A percentile compares a stretch with the other conserved stretches of the same genome.
phyloP scores from a whole-genome alignment of 176 grass and related monocot species.

The Phoenix roebelenii region DNA sequence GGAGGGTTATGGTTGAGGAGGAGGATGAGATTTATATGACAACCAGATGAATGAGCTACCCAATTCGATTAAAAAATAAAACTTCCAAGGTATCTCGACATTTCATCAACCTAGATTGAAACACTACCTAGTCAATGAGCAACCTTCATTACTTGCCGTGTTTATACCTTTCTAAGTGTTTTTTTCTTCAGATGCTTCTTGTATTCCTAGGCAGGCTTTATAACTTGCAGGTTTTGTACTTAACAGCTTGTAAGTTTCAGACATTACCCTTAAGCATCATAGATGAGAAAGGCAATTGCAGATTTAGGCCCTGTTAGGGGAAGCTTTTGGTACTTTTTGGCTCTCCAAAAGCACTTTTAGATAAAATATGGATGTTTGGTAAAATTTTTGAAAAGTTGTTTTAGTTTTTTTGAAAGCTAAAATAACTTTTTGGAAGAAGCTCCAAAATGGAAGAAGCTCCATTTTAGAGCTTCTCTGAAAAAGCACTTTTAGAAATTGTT shows the following conservation, averaged over 20 bases:
- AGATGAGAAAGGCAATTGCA: too few species aligned
- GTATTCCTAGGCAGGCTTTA: conserved; percentile 33
- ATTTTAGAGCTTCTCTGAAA: too few species aligned
- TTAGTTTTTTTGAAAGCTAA: too few species aligned
- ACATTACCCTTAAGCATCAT: not conserved
- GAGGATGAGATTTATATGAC: conserved; percentile 27
- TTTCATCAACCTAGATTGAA: conserved; percentile 31
- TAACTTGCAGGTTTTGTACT: conserved; percentile 33
- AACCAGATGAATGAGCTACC: conserved; percentile 24
- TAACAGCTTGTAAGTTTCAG: conserved; percentile 35
- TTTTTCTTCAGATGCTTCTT: conserved; percentile 29
- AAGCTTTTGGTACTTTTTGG: too few species aligned
- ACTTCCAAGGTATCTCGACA: conserved; percentile 44
- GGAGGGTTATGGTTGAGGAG: too few species aligned
- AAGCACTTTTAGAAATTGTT: too few species aligned
- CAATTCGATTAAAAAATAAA: conserved; percentile 30
- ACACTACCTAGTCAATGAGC: conserved; percentile 36
- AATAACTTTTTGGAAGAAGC: too few species aligned
- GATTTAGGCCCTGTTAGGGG: too few species aligned
- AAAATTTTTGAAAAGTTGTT: too few species aligned
- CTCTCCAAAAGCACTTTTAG: too few species aligned
- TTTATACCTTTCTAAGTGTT: conserved; percentile 34
- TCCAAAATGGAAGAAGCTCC: too few species aligned
- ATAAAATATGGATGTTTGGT: too few species aligned
- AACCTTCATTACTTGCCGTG: conserved; percentile 40